Evolutionary conservation across 192 early-diverging fungal genomes (phyloP).

Genomic region (Rhizophagus sp.): DNA sequence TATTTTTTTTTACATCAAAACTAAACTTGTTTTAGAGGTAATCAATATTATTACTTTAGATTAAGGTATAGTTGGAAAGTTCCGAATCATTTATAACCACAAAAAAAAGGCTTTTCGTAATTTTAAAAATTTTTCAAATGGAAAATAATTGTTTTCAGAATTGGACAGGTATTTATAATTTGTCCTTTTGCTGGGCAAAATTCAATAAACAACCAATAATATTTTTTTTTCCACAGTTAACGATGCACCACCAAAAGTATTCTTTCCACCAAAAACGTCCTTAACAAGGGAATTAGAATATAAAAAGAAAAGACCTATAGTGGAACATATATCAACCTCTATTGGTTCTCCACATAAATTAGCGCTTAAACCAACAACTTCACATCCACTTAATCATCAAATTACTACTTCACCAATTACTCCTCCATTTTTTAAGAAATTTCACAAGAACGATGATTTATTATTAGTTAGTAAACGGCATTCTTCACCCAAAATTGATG

Average conservation of each 20-base stretch:
- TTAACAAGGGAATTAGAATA: background rate
- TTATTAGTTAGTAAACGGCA: background rate
- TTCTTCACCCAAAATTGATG: background rate
- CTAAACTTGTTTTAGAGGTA: too few species aligned
- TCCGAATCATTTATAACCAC: too few species aligned
- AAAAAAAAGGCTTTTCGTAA: too few species aligned
- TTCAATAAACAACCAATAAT: too few species aligned
- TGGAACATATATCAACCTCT: background rate
- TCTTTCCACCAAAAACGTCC: background rate
- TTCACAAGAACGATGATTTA: background rate
- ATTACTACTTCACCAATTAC: background rate
- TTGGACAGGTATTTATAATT: background rate
- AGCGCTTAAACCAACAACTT: constrained; percentile 8
- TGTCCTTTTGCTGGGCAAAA: background rate
- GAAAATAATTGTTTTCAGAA: background rate
- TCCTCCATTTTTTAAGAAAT: background rate
- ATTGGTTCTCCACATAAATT: background rate
- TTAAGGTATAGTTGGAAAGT: too few species aligned
- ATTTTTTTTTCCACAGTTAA: background rate
- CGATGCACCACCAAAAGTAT: background rate
- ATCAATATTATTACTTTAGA: too few species aligned
- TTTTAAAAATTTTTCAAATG: background rate
- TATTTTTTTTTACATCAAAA: too few species aligned
- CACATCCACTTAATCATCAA: constrained; percentile 23
- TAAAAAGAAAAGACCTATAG: background rate